These are phyloP conservation scores for Suhomyces maxii DNA, from an alignment of 1,139 yeast genomes.

Conservation along the genomic window DNA sequence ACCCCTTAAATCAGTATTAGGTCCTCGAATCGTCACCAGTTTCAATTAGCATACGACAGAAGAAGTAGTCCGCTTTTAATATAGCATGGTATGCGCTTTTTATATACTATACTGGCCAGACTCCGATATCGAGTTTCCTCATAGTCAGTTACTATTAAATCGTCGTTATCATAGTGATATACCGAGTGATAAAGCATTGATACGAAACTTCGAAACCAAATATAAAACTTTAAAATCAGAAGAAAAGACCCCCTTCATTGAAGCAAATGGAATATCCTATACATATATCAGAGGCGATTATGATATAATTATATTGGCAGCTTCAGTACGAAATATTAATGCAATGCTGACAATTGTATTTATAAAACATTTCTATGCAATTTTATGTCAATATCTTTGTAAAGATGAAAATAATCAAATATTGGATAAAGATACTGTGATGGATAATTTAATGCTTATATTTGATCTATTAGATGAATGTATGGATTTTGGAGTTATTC, in stretches of 20 bases:
- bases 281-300: conserved; percentile 31
- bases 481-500: conserved; percentile 46
- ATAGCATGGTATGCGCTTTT: conserved; percentile 39
- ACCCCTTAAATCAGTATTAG: too few species aligned
- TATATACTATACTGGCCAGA: conserved; percentile 41
- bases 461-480: conserved; percentile 48
- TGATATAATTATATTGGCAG: conserved; percentile 34
- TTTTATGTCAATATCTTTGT: conserved; percentile 34
- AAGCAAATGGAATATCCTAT: conserved; percentile 31
- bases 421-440: conserved; percentile 28
- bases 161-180: conserved; percentile 38
- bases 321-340: conserved; percentile 33
- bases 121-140: conserved; percentile 27
- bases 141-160: conserved; percentile 37
- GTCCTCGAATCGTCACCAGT: too few species aligned
- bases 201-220: conserved; percentile 28
- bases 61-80: too few species aligned
- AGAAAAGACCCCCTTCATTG: conserved; percentile 33
- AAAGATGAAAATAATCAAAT: conserved; percentile 6
- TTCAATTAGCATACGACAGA: too few species aligned
- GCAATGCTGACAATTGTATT: conserved; percentile 46
- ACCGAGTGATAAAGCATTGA: conserved; percentile 26
- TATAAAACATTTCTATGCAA: conserved; percentile 32
- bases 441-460: conserved; percentile 42
- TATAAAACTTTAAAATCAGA: conserved; percentile 23